These are phyloP conservation scores for Suillus subaureus DNA, from an alignment of 768 basidiomycete species.

Conservation along the genomic window DNA sequence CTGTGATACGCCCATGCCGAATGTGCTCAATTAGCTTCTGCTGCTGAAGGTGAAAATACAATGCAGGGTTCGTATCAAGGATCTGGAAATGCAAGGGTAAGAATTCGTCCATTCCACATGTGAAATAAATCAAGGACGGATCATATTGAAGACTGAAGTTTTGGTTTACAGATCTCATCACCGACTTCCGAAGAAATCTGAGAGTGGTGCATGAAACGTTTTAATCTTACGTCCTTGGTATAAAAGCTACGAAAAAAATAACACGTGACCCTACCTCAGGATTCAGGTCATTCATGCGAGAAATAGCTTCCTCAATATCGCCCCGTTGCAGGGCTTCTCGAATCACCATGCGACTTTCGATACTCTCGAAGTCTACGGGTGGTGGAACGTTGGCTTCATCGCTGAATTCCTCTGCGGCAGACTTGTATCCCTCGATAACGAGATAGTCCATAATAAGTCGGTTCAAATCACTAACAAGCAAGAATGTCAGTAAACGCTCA, in stretches of 20 bases:
- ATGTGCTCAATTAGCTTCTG: constrained; percentile 96
- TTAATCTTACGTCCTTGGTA: constrained; percentile 67
- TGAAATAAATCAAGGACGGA: constrained; percentile 25
- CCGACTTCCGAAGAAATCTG: constrained; percentile 69
- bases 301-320: constrained; percentile 93
- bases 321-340: constrained; percentile 93
- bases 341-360: constrained; percentile 93
- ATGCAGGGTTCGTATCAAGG: constrained; percentile 88
- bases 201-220: constrained; percentile 98
- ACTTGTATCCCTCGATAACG: constrained; percentile 96
- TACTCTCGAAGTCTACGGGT: constrained; percentile 87
- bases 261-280: constrained; percentile 78
- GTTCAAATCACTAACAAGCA: constrained; percentile 79
- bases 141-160: constrained; percentile 99
- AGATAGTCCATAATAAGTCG: constrained; percentile 96
- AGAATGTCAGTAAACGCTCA: constrained; percentile 24
- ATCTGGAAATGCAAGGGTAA: constrained; percentile 60
- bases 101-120: neutral
- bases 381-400: constrained; percentile 79
- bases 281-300: constrained; percentile 93
- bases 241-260: constrained; percentile 9
- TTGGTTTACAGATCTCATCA: constrained; percentile 81
- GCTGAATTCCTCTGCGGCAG: constrained; percentile 93
- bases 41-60: constrained; percentile 96
- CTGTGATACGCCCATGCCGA: constrained; percentile 73